Evolutionary conservation across 1,139 yeast genomes (phyloP), one percentile per base, ranked within the genome.

Genomic region (Candida sp.): DNA sequence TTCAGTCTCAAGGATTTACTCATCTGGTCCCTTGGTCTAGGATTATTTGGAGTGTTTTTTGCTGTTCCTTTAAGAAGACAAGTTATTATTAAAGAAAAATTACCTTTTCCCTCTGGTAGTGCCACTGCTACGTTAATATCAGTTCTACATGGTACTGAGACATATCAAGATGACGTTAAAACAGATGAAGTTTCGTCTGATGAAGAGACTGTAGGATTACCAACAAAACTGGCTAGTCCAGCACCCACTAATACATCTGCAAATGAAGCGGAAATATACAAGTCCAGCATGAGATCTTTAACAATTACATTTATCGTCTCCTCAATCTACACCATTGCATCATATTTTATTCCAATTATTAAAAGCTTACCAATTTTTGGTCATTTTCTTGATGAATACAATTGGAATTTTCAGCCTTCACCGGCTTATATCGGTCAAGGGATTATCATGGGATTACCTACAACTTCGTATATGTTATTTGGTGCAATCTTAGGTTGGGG

Each of bases 391-490:
- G 55, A 67, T 15, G 63, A 70, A n/a, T 87, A 88, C 61, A 71
- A 86, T 39, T 87, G 97, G 95, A 83, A 87, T 45, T 79, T 93
- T 46, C 97, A 93, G 60, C 97, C 97, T 0, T 89, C 97, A 0
- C 98, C 99, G 0, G 98, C 99, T 0, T 93, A 93, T 60, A 78
- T 93, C 35, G 99, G 99, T 2, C 99, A 93, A 63, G 99, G 99
- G 4, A 90, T 93, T 37, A 93, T 93, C 44, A 93, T 93, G 99
- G 99, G 99, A 0, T 68, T 89, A 5, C 90, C 93, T 2, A 91
- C 98, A 0, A 96, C 91, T 0, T 75, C 88, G 4, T 87, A 91
- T 49, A 93, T 93, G 98, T 67, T 93, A 36, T 77, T 89, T 55
- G 99, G 99, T 3, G 84, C 96, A 15, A 52, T 93, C 2, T 56